Evolutionary conservation across 768 basidiomycete species (phyloP), one percentile per base, ranked within the genome.

Genomic region (Xerocomellus amylosporus): DNA sequence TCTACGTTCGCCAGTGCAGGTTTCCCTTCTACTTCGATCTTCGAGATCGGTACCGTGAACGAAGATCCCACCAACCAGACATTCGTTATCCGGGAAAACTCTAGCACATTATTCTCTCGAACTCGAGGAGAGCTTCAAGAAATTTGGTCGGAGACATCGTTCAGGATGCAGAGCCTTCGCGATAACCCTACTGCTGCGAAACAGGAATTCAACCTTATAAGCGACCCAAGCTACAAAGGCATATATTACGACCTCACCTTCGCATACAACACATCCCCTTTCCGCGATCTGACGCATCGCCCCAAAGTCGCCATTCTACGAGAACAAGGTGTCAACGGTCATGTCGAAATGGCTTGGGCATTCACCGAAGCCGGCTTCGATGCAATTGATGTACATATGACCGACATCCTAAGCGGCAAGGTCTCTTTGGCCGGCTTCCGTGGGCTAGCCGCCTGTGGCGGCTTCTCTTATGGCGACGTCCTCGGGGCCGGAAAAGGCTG

Each of bases 401-500:
- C 93, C 13, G 97, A 99, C 71, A 85, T 99, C 70, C 83, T 99
- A 58, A 77, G 79, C 36, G 91, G 92, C 38, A 64, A 64, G 22
- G 73, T 85, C 42, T 79, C 76, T 40, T 79, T 99, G 36, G 54
- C 65, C 12, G 73, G 75, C 52, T 98, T 97, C 81, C 81, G 84
- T 45, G 97, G 97, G 40, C 70, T 99, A 50, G 96, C 90, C 8
- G 96, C 96, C 3, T 98, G 96, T 64, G 97, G 97, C 51, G 97
- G 97, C 4, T 99, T 99, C 79, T 98, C 96, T 9, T 99, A 98
- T 65, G 96, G 96, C 37, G 96, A 99, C 70, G 96, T 98, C 14
- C 82, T 99, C 10, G 95, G 97, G 30, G 96, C 97, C 9, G 97
- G 96, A 9, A 95, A 89, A 70, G 96, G 96, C 22, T 99, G 97